Base-by-base conservation (phyloP, 768 basidiomycete genomes). In the Psilocybe cyanescens region DNA sequence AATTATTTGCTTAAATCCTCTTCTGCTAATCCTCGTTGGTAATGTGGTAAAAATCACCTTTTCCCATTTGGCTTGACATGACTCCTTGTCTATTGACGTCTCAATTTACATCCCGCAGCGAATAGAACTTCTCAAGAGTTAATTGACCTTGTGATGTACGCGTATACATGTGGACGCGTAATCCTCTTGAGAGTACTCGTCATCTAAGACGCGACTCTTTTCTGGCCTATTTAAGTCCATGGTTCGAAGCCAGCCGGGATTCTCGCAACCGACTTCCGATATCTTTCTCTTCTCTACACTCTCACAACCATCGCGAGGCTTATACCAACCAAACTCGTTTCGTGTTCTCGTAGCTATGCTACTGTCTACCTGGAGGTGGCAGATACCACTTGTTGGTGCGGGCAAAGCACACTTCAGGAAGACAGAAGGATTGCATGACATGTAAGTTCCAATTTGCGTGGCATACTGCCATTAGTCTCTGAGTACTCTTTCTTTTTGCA, bases 301-400 rank as follows among this genome's bases (percentile, higher is more conserved):
- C 41, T 44, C 41, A 44, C 41, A 44, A 44, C 9, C 41, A 44
- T 39, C 24, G 8, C 9, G 31, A 67, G 62, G 47, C 47, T 9
- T 83, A 83, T 64, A 69, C 75, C 1, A 16, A 71, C 78, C 12
- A 48, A n/a, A 7, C 1, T 44, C 41, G 41, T 14, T 44, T 16
- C n/a, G 8, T 12, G 17, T 5, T n/a, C 14, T 44, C 7, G 41
- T 2, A 44, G 14, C 11, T 12, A 44, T 44, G 41, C 8, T 44
- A 12, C 14, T 44, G 7, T 44, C 14, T 5, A 44, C 11, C 14
- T 44, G 14, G 41, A 7, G n/a, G 41, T 44, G 41, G 41, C 41
- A 44, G 14, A 16, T 44, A 44, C 41, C 41, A 12, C 11, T 44
- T 16, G 9, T 44, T 44, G 41, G 14, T 16, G n/a, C n/a, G 14